Percentiles rank a stretch among this genome's conserved stretches.
Evolutionary conservation across 106 monocot species (phyloP).

Genomic region (Phalaenopsis equestris): DNA sequence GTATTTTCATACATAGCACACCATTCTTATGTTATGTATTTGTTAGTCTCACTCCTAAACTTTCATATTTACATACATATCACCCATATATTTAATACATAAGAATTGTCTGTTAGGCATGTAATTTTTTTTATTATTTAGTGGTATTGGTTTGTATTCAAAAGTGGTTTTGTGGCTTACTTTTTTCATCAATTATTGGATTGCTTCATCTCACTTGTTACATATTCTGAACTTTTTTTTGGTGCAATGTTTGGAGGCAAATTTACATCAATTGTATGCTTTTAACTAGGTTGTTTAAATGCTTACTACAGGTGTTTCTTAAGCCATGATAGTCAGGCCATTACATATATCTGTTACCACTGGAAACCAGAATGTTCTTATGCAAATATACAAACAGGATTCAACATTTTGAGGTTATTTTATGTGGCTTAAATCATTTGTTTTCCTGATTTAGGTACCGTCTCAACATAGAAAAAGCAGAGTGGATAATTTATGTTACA

Average conservation of each 20-base stretch:
- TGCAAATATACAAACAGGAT: neutral
- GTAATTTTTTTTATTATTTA: neutral
- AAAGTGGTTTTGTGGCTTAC: neutral
- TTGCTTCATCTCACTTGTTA: neutral
- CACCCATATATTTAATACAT: too few relatives aligned
- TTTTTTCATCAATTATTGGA: neutral
- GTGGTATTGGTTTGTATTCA: neutral
- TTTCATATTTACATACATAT: too few relatives aligned
- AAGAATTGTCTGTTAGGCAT: too few relatives aligned
- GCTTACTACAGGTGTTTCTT: neutral
- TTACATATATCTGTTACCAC: neutral
- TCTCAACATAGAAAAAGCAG: conserved; percentile 63
- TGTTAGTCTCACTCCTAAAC: too few relatives aligned
- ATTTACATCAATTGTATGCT: neutral
- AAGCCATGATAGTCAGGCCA: neutral
- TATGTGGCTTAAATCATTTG: conserved; percentile 1
- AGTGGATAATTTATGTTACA: conserved; percentile 93
- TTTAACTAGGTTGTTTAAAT: neutral
- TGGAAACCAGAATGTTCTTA: neutral
- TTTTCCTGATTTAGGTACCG: conserved; percentile 48
- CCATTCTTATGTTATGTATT: too few relatives aligned
- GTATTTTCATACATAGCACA: neutral
- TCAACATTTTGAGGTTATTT: neutral
- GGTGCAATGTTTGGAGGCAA: neutral
- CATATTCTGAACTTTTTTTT: neutral